Percentiles rank a stretch among this genome's conserved stretches.
These are phyloP conservation scores for Sporothrix curviconia DNA, from an alignment of 2,329 filamentous ascomycete species.

Conservation along the genomic window DNA sequence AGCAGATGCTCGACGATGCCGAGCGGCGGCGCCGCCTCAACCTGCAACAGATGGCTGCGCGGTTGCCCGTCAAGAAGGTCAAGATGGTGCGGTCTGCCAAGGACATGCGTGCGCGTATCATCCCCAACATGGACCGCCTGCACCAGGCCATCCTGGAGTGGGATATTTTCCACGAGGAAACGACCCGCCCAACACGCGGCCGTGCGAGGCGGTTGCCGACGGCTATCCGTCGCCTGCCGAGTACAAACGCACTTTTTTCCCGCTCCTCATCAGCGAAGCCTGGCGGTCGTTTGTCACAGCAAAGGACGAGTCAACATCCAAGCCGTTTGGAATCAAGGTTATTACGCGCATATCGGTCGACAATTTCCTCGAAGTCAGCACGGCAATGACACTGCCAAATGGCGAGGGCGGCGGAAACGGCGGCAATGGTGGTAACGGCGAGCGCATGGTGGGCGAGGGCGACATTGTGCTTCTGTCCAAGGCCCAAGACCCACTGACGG, in stretches of 20 bases:
- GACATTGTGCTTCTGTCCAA: slow-evolving; percentile 85
- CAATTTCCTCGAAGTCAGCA: slow-evolving; percentile 86
- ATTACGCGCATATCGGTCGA: slow-evolving; percentile 85
- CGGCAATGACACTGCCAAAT: slow-evolving; percentile 66
- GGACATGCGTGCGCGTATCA: slow-evolving; percentile 87
- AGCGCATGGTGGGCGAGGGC: slow-evolving; percentile 58
- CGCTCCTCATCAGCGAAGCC: slow-evolving; percentile 82
- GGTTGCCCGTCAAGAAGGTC: slow-evolving; percentile 75
- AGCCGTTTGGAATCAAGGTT: slow-evolving; percentile 80
- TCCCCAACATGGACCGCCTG: slow-evolving; percentile 77
- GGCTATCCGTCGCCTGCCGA: slow-evolving; percentile 68
- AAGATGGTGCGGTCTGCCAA: slow-evolving; percentile 76
- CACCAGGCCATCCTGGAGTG: slow-evolving; percentile 84
- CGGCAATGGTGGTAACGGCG: slow-evolving; percentile 44
- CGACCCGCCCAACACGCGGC: slow-evolving; percentile 69
- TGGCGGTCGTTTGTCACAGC: slow-evolving; percentile 91
- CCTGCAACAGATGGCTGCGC: slow-evolving; percentile 39
- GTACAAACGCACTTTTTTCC: slow-evolving; percentile 87
- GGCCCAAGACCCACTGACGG: slow-evolving; percentile 60
- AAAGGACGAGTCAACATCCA: slow-evolving; percentile 76
- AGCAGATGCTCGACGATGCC: slow-evolving; percentile 44
- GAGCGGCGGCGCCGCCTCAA: slow-evolving; percentile 44
- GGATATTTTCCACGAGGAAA: slow-evolving; percentile 89
- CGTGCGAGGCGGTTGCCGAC: slow-evolving; percentile 70
- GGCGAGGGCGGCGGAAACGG: slow-evolving; percentile 35